Evolutionary conservation across 495 filamentous ascomycete species (phyloP).

Genomic region (Ramalina intermedia): DNA sequence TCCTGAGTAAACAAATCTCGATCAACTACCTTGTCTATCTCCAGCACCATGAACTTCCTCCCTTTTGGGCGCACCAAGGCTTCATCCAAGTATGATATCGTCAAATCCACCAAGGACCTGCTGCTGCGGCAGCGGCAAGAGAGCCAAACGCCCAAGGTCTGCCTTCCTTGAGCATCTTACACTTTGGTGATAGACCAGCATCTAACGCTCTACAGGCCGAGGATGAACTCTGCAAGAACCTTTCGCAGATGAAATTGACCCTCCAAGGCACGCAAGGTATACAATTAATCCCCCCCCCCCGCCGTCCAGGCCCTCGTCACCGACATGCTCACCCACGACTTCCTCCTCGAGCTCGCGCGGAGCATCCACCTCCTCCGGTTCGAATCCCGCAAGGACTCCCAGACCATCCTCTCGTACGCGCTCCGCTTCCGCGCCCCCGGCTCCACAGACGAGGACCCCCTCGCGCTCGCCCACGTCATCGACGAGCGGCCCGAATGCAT

Average conservation of each 20-base stretch:
- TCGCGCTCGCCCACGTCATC: constrained; percentile 74
- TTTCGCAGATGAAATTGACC: constrained; percentile 69
- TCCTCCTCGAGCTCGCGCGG: constrained; percentile 67
- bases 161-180: constrained; percentile 21
- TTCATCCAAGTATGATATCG: constrained; percentile 38
- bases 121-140: constrained; percentile 33
- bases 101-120: constrained; percentile 41
- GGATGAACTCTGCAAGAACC: constrained; percentile 62
- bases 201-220: constrained; percentile 34
- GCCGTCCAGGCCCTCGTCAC: constrained; percentile 68
- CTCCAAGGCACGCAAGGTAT: constrained; percentile 73
- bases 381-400: constrained; percentile 81
- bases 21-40: not conserved
- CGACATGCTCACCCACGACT: constrained; percentile 70
- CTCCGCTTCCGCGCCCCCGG: constrained; percentile 62
- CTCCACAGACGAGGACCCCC: constrained; percentile 44
- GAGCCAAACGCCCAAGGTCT: constrained; percentile 29
- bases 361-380: constrained; percentile 76
- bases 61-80: constrained; percentile 53
- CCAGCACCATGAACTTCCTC: constrained; percentile 58
- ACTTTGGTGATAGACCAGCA: not conserved
- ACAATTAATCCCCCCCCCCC: constrained; percentile 53
- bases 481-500: constrained; percentile 75
- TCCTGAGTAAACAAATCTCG: too few relatives aligned
- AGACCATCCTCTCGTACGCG: constrained; percentile 78